These are phyloP conservation scores for Botrytis tulipae DNA, from an alignment of 2,329 filamentous ascomycete species.

Conservation along the genomic window DNA sequence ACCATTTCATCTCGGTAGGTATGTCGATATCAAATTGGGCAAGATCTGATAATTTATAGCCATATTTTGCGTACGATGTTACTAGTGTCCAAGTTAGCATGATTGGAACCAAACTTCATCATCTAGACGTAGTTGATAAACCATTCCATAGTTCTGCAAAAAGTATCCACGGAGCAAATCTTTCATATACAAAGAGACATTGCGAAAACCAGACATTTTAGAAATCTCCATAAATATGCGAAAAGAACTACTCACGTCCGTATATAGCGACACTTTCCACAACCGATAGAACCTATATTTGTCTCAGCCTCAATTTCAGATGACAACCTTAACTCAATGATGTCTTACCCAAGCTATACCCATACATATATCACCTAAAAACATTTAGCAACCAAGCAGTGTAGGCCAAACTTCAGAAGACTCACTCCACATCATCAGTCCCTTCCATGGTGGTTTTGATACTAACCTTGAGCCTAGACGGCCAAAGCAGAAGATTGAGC, in stretches of 20 bases:
- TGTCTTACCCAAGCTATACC: conserved; percentile 23
- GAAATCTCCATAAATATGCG: too few species aligned
- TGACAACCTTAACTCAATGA: background rate
- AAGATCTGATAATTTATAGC: conserved; percentile 25
- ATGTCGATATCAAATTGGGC: background rate
- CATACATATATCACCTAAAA: conserved; percentile 26
- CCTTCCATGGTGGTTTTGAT: conserved; percentile 21
- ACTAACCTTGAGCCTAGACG: conserved; percentile 23
- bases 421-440: conserved; percentile 28
- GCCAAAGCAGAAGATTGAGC: conserved; percentile 24
- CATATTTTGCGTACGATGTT: conserved; percentile 26
- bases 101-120: background rate
- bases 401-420: background rate
- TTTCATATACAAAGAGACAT: background rate
- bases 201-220: background rate
- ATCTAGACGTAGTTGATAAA: background rate
- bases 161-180: background rate
- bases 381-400: background rate
- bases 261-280: conserved; percentile 17
- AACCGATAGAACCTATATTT: conserved; percentile 19
- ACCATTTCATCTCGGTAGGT: conserved; percentile 16
- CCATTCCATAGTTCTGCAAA: background rate
- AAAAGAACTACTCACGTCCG: conserved; percentile 4
- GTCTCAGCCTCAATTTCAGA: conserved; percentile 16
- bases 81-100: conserved; percentile 20